Evolutionary conservation across 2,329 filamentous ascomycete species (phyloP).

Genomic region (Monilinia vaccinii-corymbosi): DNA sequence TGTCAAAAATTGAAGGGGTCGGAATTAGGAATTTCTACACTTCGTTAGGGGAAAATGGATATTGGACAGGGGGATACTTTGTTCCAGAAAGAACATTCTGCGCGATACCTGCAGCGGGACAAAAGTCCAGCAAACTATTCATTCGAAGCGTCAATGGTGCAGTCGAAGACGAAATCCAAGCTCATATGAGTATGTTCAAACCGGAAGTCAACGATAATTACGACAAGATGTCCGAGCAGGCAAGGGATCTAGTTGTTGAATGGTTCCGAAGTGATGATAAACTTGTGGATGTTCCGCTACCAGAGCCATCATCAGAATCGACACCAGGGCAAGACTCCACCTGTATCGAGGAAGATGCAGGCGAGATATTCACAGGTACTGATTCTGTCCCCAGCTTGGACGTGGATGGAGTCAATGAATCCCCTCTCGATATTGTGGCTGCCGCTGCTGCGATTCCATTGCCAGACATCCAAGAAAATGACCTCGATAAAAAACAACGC

Average conservation of each 20-base stretch:
- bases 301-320: not conserved
- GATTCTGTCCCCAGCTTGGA: not conserved
- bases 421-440: constrained; percentile 6
- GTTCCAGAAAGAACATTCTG: constrained; percentile 71
- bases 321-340: not conserved
- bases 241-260: constrained; percentile 13
- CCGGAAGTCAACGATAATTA: constrained; percentile 20
- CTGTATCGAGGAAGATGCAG: not conserved
- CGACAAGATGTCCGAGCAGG: constrained; percentile 15
- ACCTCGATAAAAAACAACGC: constrained; percentile 1
- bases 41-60: constrained; percentile 62
- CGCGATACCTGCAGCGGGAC: constrained; percentile 44
- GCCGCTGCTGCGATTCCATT: constrained; percentile 3
- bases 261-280: constrained; percentile 12
- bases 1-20: constrained; percentile 52
- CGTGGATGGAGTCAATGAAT: not conserved
- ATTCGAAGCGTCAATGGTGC: constrained; percentile 17
- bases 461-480: constrained; percentile 7
- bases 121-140: constrained; percentile 13
- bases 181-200: constrained; percentile 26
- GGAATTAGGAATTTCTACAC: constrained; percentile 70
- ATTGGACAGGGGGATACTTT: constrained; percentile 50
- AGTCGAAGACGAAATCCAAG: constrained; percentile 22
- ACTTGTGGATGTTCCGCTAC: constrained; percentile 3
- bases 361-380: not conserved